Base-by-base conservation (phyloP, 495 filamentous ascomycete genomes). In the Lasiosphaeria ovina region DNA sequence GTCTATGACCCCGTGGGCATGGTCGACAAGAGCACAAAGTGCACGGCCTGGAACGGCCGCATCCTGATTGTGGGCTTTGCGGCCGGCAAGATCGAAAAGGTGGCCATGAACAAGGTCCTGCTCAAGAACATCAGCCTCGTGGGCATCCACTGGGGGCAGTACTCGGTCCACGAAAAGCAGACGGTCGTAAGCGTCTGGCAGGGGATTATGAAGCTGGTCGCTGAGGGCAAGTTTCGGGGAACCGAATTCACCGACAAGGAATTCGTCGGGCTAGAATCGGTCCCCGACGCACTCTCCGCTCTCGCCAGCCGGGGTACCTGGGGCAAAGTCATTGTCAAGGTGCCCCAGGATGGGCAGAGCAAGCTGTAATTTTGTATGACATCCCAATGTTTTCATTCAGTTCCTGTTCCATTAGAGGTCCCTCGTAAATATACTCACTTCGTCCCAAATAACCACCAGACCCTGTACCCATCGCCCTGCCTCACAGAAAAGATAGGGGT, bases 311-410 rank as follows among this genome's bases (percentile, higher is more conserved):
- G 93, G 50, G 91, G 88, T 65, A 96, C 91, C 0, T 98, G 93
- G 93, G 93, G 93, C 0, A 98, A 98, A 82, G 93, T 97, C 2
- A 91, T 98, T 1, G 89, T 97, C 3, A 89, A 89, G 73, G 81
- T 98, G 33, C 85, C 88, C n/a, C 88, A 92, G 59, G 80, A 85
- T 35, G 77, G 79, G 4, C 78, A 76, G 69, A 88, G 75, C 61
- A 81, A 74, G 60, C 42, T 84, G 66, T 84, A 72, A 63, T 50
- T 60, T 38, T 14, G 16, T 0, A 8, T 9, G 10, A 24, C 24
- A 3, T 16, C 34, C 53, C 4, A 5, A 53, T 47, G 3, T 61
- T 42, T 55, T 6, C 6, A 40, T 6, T 14, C 50, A 51, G 33
- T 33, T 14, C 6, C 35, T 52, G 3, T 35, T 3, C 34, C 2